Evolutionary conservation across 306 rosid species (phyloP), one percentile per base, ranked within the genome.

Genomic region (Vigna unguiculata): DNA sequence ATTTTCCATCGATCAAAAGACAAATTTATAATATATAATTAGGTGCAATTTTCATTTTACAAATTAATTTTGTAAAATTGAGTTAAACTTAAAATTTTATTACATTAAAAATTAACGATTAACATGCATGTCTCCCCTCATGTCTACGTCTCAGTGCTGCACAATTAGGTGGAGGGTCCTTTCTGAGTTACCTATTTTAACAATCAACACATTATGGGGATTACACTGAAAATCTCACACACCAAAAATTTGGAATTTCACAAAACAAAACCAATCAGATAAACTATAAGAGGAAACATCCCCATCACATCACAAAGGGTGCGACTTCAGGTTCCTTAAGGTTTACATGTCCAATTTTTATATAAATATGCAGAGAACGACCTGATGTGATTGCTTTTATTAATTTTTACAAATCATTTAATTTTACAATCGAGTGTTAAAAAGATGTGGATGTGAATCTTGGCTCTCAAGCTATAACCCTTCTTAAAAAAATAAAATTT

Each of bases 141-240:
- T 19, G 64, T 8, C 9, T 10, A 30, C 72, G 63, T 60, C 32
- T 28, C 6, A 61, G 85, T 41, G 78, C 69, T 61, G 53, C 55
- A 54, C 41, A 45, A 25, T 72, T 72, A 74, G 76, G 83, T 78
- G 54, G 46, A 57, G 32, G 20, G 66, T 72, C 82, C 67, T 72
- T 63, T 55, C 71, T 2, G 10, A 77, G 25, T 63, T 53, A 77
- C 46, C 72, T 38, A 72, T 65, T 82, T 63, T 48, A 64, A 63
- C 81, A 17, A 21, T 24, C 2, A 57, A 19, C 9, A 62, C 25
- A 70, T 70, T 61, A 16, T 8, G 62, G 17, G 45, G 47, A 76
- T 76, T 54, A n/a, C 4, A 32, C 16, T 17, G 55, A 63, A 82
- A 70, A 54, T 21, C 22, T 51, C 69, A 38, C 67, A 16, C 21